Conservation (phyloP, 1,284 basidiomycete species). For the Dichomitus squalens region DNA sequence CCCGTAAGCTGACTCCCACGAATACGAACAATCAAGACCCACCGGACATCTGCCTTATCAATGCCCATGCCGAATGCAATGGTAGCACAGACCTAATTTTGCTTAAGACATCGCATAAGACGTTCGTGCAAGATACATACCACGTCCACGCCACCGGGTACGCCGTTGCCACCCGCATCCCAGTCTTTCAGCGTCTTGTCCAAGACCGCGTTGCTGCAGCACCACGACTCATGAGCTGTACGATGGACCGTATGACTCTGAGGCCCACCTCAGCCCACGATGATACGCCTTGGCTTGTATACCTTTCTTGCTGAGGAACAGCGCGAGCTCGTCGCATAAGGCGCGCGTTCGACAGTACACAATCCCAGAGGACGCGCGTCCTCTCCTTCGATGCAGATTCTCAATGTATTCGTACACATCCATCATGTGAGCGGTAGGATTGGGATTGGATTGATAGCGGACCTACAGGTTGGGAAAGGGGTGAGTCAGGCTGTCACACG, state of each 20-base stretch:
- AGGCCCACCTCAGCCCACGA: constrained; percentile 55
- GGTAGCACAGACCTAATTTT: constrained; percentile 53
- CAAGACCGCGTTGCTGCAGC: constrained; percentile 47
- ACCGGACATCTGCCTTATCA: constrained; percentile 83
- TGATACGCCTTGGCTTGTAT: constrained; percentile 79
- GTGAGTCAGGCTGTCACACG: background rate
- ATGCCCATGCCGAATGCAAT: constrained; percentile 92
- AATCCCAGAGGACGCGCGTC: constrained; percentile 71
- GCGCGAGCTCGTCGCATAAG: constrained; percentile 71
- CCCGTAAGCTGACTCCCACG: background rate
- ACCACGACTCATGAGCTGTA: background rate
- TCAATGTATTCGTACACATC: constrained; percentile 72
- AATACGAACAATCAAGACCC: constrained; percentile 26
- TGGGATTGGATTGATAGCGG: constrained; percentile 56
- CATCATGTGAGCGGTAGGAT: constrained; percentile 54
- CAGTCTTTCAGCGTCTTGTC: constrained; percentile 66
- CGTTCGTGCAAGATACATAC: constrained; percentile 40
- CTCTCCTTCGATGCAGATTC: constrained; percentile 56
- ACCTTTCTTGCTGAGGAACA: constrained; percentile 63
- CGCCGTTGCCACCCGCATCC: constrained; percentile 54
- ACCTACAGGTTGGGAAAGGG: constrained; percentile 43
- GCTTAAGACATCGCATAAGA: background rate
- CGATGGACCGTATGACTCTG: background rate
- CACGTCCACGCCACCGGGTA: constrained; percentile 55
- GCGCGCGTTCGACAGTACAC: constrained; percentile 75